These are phyloP conservation scores for Ceratocystis albifundus DNA, from an alignment of 2,329 filamentous ascomycete species.

Conservation along the genomic window DNA sequence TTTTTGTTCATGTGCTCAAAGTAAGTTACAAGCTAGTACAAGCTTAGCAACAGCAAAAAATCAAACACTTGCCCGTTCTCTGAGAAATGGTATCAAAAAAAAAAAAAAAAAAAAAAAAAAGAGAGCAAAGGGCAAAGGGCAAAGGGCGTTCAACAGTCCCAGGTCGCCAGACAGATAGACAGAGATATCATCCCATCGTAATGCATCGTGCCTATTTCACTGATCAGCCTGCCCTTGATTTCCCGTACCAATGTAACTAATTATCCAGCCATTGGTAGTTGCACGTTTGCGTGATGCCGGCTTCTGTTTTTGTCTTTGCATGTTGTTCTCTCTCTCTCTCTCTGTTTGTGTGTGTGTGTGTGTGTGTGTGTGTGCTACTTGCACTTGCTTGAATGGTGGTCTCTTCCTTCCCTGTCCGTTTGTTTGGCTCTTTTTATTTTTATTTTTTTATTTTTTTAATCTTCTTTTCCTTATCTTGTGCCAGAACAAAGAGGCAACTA, in stretches of 20 bases:
- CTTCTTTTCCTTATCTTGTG: constrained; percentile 8
- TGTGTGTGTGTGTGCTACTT: constrained; percentile 3
- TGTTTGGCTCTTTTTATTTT: not conserved
- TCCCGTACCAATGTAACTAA: not conserved
- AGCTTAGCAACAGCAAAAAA: not conserved
- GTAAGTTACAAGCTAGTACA: not conserved
- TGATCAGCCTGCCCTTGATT: not conserved
- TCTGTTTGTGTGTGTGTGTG: no score
- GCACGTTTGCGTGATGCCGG: not conserved
- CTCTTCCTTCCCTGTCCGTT: not conserved
- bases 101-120: no score
- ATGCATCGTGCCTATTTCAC: not conserved
- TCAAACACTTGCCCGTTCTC: not conserved
- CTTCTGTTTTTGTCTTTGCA: not conserved
- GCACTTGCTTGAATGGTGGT: not conserved
- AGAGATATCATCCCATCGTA: not conserved
- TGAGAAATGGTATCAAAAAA: not conserved
- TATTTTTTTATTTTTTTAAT: no score
- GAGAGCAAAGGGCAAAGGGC: no score
- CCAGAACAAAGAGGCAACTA: constrained; percentile 1
- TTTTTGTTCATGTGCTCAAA: not conserved
- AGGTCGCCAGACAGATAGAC: not conserved
- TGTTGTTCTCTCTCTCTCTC: not conserved
- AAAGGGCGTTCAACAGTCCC: not conserved
- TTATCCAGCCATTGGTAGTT: not conserved